Conservation (phyloP, 805 yeast species). For the Candida easanensis region DNA sequence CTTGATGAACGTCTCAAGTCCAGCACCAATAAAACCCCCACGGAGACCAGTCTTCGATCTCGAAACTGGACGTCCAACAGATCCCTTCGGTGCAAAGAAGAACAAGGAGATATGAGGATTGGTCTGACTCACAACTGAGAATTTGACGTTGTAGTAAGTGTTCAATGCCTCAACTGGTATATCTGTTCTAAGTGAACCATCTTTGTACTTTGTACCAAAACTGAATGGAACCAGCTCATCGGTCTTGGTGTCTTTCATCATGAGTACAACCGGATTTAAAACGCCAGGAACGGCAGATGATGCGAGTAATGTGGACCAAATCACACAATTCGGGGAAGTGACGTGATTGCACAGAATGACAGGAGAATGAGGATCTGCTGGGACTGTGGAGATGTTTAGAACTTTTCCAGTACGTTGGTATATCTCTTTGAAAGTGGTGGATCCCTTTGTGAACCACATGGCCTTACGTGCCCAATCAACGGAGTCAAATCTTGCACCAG, state of each 20-base stretch:
- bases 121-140: constrained; percentile 76
- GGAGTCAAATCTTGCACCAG: constrained; percentile 79
- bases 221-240: constrained; percentile 58
- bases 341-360: constrained; percentile 73
- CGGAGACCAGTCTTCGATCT: constrained; percentile 58
- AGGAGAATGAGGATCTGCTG: constrained; percentile 80
- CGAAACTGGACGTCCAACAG: constrained; percentile 76
- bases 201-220: constrained; percentile 71
- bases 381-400: constrained; percentile 73
- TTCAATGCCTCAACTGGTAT: constrained; percentile 73
- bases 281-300: constrained; percentile 85
- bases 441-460: constrained; percentile 70
- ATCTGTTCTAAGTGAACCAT: constrained; percentile 77
- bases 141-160: constrained; percentile 72
- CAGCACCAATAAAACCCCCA: constrained; percentile 76
- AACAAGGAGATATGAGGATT: constrained; percentile 79
- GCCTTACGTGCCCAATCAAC: constrained; percentile 69
- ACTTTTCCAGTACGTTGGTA: constrained; percentile 65
- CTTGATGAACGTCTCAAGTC: constrained; percentile 65
- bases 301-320: constrained; percentile 78
- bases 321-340: constrained; percentile 75
- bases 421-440: constrained; percentile 69
- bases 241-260: constrained; percentile 53
- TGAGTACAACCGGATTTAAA: constrained; percentile 71
- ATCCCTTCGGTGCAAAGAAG: constrained; percentile 75